These are phyloP conservation scores for Leccinum incarnatum DNA, from an alignment of 768 basidiomycete species.

Conservation along the genomic window DNA sequence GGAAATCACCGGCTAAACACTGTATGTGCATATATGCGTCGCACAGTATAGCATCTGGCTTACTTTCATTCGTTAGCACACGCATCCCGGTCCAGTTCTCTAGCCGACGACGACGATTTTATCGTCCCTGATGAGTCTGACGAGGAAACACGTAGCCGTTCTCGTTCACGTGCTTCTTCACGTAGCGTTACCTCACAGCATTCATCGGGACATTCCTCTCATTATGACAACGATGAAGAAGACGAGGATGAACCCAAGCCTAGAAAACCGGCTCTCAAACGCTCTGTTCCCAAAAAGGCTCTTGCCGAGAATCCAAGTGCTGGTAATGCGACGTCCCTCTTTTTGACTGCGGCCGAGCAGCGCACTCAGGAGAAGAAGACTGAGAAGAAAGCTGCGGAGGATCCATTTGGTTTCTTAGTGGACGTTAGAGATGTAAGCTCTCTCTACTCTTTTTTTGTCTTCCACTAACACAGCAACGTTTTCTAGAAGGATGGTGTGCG, in stretches of 20 bases:
- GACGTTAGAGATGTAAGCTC: constrained; percentile 67
- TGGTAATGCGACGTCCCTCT: constrained; percentile 37
- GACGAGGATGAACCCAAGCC: constrained; percentile 32
- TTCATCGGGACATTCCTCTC: constrained; percentile 35
- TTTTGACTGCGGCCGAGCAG: constrained; percentile 83
- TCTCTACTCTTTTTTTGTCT: not conserved
- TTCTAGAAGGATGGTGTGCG: constrained; percentile 73
- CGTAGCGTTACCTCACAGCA: constrained; percentile 32
- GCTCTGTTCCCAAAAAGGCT: constrained; percentile 32
- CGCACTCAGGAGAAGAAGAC: constrained; percentile 73
- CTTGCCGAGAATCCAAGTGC: constrained; percentile 28
- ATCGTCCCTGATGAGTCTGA: constrained; percentile 67
- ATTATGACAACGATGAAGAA: constrained; percentile 39
- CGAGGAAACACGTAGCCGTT: constrained; percentile 46
- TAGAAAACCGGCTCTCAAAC: constrained; percentile 37
- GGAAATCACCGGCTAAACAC: constrained; percentile 57
- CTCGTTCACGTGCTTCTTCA: constrained; percentile 53
- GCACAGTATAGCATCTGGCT: constrained; percentile 3
- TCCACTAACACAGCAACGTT: not conserved
- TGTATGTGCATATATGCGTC: constrained; percentile 33
- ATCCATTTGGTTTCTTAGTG: constrained; percentile 70
- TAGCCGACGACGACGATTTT: constrained; percentile 70
- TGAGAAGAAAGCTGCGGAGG: constrained; percentile 77
- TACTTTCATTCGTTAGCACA: constrained; percentile 33
- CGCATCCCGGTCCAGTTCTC: constrained; percentile 37